These are phyloP conservation scores for Schoenoplectus tabernaemontani DNA, from an alignment of 202 grass and related monocot species.

Conservation along the genomic window DNA sequence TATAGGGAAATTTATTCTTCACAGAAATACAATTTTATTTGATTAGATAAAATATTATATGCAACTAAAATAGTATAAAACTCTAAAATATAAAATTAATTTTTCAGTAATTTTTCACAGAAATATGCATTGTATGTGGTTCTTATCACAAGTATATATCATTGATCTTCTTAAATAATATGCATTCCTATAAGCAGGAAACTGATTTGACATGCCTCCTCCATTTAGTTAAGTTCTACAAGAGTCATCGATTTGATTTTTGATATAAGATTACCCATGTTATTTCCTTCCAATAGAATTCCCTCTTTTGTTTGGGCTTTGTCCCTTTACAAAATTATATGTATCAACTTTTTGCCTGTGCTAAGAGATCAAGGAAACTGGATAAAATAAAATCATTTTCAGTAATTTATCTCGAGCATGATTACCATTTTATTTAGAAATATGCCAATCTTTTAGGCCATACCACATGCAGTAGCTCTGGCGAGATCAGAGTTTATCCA, in stretches of 20 bases:
- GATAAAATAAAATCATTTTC: background rate
- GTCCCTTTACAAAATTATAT: background rate
- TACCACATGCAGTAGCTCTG: conserved; percentile 85
- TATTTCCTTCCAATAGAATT: background rate
- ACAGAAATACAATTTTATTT: too few species aligned
- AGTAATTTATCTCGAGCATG: background rate
- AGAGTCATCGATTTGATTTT: conserved; percentile 71
- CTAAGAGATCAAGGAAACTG: background rate
- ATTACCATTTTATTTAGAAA: background rate
- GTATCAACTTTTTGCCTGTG: background rate
- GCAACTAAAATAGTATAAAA: too few species aligned
- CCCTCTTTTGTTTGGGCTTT: background rate
- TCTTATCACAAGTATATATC: background rate
- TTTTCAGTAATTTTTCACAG: too few species aligned
- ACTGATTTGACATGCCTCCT: conserved; percentile 78
- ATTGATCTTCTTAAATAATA: conserved; percentile 10
- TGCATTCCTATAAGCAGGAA: conserved; percentile 42
- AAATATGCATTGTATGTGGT: background rate
- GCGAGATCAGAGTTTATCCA: conserved; percentile 67
- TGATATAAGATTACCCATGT: conserved; percentile 98
- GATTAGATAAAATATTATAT: too few species aligned
- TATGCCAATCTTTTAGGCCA: conserved; percentile 44
- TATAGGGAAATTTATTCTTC: too few species aligned
- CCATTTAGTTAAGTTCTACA: conserved; percentile 95
- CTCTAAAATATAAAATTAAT: too few species aligned